Evolutionary conservation across 768 basidiomycete genomes (phyloP).

Genomic region (Leccinum variicolor): DNA sequence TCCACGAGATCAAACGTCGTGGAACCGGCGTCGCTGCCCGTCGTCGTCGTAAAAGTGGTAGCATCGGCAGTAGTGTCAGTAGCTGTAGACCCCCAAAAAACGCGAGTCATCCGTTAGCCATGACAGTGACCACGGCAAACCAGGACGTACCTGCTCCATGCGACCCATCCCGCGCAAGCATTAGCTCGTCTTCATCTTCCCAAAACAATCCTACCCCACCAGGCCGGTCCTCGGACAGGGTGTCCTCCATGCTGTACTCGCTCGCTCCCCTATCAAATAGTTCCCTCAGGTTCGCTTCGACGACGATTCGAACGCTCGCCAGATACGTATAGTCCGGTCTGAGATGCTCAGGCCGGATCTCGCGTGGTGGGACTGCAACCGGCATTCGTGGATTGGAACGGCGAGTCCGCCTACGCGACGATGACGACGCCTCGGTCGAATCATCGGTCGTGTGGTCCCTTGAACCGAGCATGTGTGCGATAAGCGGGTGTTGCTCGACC

Average conservation of each 20-base stretch:
- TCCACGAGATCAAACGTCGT: conserved; percentile 13
- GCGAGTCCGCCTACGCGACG: conserved; percentile 16
- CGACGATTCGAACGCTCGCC: conserved; percentile 45
- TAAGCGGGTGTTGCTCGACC: conserved; percentile 6
- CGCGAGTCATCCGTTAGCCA: background rate
- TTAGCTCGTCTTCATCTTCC: conserved; percentile 25
- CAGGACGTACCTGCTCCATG: conserved; percentile 4
- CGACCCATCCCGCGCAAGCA: background rate
- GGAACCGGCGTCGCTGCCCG: background rate
- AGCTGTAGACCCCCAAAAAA: background rate
- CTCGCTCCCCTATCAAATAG: conserved; percentile 16
- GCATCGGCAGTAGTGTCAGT: background rate
- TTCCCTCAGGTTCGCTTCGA: conserved; percentile 51
- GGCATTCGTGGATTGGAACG: conserved; percentile 16
- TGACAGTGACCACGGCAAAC: too few relatives aligned
- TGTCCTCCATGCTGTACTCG: background rate
- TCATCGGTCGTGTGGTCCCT: background rate
- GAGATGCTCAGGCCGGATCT: conserved; percentile 28
- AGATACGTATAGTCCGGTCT: conserved; percentile 53
- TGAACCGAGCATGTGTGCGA: conserved; percentile 9
- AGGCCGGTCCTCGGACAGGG: background rate
- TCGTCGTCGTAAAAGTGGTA: background rate
- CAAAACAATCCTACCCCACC: conserved; percentile 23
- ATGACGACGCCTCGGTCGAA: background rate
- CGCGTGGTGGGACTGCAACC: conserved; percentile 12